phyloP scores from a whole-genome alignment of 2,329 filamentous ascomycete species.

The Orbilia ellipsospora region DNA sequence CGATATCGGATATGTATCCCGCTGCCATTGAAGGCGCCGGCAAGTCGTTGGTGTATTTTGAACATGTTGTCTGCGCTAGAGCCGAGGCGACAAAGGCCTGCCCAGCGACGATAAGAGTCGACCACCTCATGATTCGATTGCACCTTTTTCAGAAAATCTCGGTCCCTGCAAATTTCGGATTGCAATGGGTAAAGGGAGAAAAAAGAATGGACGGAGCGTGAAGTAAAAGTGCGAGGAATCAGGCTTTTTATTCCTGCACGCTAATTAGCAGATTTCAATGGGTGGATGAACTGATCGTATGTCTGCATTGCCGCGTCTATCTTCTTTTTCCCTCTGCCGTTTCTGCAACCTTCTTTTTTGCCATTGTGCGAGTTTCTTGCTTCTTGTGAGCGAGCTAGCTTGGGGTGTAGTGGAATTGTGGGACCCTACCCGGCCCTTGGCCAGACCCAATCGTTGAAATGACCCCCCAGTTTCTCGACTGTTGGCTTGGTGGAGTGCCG shows the following conservation, averaged over 20 bases:
- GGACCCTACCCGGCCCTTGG: constrained; percentile 16
- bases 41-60: constrained; percentile 30
- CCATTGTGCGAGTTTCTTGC: constrained; percentile 31
- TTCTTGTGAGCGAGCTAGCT: constrained; percentile 1
- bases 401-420: too few relatives aligned
- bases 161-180: background rate
- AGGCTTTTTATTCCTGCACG: background rate
- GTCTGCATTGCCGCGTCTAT: constrained; percentile 18
- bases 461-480: constrained; percentile 15
- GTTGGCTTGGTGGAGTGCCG: constrained; percentile 37
- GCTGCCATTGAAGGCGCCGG: constrained; percentile 48
- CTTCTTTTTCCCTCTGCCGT: constrained; percentile 9
- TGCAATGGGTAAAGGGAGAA: background rate
- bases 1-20: constrained; percentile 45
- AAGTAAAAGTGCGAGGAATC: constrained; percentile 9
- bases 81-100: constrained; percentile 21
- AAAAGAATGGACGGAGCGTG: constrained; percentile 19
- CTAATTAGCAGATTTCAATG: constrained; percentile 24
- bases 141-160: background rate
- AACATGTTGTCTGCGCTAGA: constrained; percentile 48
- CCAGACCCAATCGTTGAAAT: constrained; percentile 41
- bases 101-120: constrained; percentile 31
- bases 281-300: constrained; percentile 33
- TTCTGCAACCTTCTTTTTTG: constrained; percentile 23
- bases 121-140: constrained; percentile 36